Evolutionary conservation across 352 stramenopile species (phyloP).

Genomic region (Globisporangium middletonii): DNA sequence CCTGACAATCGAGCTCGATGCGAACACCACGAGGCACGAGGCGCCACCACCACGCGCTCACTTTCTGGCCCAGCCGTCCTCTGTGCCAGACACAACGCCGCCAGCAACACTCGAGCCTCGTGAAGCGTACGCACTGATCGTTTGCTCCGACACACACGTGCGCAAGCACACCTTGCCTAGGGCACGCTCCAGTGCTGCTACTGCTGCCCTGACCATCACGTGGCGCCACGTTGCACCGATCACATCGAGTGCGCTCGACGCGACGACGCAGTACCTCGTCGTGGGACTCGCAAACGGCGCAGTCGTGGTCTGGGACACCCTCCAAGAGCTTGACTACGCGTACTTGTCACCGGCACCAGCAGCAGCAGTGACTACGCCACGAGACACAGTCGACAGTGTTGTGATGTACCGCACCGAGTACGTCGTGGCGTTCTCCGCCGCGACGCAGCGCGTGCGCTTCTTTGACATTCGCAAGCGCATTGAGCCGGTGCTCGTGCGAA

Average conservation of each 20-base stretch:
- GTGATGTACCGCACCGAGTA: conserved; percentile 20
- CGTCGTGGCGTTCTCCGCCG: conserved; percentile 30
- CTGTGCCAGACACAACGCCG: neutral
- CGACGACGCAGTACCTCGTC: conserved; percentile 40
- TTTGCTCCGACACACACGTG: conserved; percentile 28
- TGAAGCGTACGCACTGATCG: conserved; percentile 23
- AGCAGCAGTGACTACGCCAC: neutral
- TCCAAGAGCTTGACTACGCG: conserved; percentile 34
- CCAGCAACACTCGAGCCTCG: neutral
- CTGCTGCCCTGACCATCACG: neutral
- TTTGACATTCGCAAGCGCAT: conserved; percentile 29
- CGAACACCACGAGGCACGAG: too few relatives aligned
- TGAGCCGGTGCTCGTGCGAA: conserved; percentile 22
- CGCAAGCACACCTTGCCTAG: conserved; percentile 24
- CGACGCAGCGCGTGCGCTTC: conserved; percentile 34
- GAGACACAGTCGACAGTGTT: conserved; percentile 10
- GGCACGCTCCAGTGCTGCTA: neutral
- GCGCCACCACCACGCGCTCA: neutral
- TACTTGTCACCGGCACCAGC: conserved; percentile 16
- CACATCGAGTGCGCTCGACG: conserved; percentile 26
- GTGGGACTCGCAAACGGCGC: conserved; percentile 41
- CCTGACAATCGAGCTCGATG: conserved; percentile 6
- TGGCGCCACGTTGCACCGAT: conserved; percentile 39
- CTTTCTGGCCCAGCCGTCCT: conserved; percentile 8
- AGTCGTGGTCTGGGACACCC: conserved; percentile 44